Evolutionary conservation across 306 rosid species (phyloP).

Genomic region (Vigna reflexopilosa): DNA sequence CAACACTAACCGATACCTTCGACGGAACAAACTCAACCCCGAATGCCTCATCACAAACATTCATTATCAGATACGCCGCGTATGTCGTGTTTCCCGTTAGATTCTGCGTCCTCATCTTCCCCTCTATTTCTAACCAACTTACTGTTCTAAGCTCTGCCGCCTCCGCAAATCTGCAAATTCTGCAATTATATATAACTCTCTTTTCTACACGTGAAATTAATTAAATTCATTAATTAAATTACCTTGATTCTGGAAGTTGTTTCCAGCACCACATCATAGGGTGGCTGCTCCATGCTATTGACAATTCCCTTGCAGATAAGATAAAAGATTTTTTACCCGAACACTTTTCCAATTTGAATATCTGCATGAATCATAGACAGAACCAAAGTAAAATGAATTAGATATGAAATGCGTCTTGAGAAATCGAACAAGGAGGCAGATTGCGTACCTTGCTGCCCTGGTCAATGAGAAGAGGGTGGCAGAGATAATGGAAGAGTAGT

Average conservation of each 20-base stretch:
- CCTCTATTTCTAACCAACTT: slow-evolving; percentile 65
- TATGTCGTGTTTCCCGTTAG: slow-evolving; percentile 59
- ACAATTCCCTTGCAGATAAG: slow-evolving; percentile 65
- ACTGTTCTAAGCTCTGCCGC: slow-evolving; percentile 63
- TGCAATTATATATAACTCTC: too few relatives aligned
- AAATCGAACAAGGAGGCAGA: too few relatives aligned
- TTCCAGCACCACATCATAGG: slow-evolving; percentile 70
- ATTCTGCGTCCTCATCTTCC: slow-evolving; percentile 47
- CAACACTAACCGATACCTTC: slow-evolving; percentile 47
- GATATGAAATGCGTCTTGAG: too few relatives aligned
- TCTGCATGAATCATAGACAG: slow-evolving; percentile 37
- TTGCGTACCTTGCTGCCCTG: slow-evolving; percentile 55
- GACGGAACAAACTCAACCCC: slow-evolving; percentile 56
- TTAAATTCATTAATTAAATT: neutral
- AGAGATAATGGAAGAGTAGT: slow-evolving; percentile 55
- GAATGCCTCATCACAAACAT: slow-evolving; percentile 51
- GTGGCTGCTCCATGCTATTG: slow-evolving; percentile 54
- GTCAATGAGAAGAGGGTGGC: slow-evolving; percentile 56
- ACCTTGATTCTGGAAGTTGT: slow-evolving; percentile 58
- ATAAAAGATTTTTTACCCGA: slow-evolving; percentile 54
- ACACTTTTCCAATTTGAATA: slow-evolving; percentile 52
- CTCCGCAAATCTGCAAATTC: slow-evolving; percentile 51
- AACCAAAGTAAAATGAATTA: too few relatives aligned
- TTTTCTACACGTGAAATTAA: too few relatives aligned
- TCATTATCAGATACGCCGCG: slow-evolving; percentile 64